A percentile compares a stretch with the other conserved stretches of the same genome.
phyloP scores from a whole-genome alignment of 2,329 filamentous ascomycete genomes.

The Elsinoe batatas region DNA sequence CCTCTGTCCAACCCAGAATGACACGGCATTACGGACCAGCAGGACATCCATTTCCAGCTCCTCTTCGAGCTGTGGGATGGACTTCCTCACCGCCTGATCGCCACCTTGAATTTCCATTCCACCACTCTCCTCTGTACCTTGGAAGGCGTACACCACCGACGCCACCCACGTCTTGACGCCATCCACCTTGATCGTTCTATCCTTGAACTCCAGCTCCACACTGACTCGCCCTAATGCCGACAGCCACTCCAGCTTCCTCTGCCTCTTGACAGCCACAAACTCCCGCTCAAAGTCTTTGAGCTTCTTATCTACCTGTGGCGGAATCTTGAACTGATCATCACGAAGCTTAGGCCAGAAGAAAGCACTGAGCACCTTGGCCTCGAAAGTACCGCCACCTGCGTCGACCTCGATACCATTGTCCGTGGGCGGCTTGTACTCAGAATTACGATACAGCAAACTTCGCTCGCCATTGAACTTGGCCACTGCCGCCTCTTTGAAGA shows the following conservation, averaged over 20 bases:
- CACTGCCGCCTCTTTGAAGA: conserved; percentile 12
- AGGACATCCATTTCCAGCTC: conserved; percentile 62
- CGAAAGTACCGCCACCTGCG: conserved; percentile 38
- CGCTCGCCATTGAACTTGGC: neutral
- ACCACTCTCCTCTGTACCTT: conserved; percentile 36
- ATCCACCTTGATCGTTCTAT: conserved; percentile 60
- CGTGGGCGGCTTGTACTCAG: neutral
- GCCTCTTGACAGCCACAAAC: conserved; percentile 71
- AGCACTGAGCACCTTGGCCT: conserved; percentile 79
- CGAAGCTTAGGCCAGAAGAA: conserved; percentile 87
- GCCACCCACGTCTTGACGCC: conserved; percentile 79
- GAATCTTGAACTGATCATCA: conserved; percentile 57
- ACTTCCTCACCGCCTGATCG: conserved; percentile 25
- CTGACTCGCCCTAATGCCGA: conserved; percentile 70
- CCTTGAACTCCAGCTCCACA: conserved; percentile 72
- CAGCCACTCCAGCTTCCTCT: conserved; percentile 81
- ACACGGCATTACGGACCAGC: conserved; percentile 57
- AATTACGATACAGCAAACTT: neutral
- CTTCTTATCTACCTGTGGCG: conserved; percentile 46
- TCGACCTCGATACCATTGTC: neutral
- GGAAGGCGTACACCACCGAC: conserved; percentile 76
- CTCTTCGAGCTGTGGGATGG: conserved; percentile 37
- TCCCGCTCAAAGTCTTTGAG: conserved; percentile 63
- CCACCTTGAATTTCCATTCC: conserved; percentile 24
- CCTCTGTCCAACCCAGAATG: conserved; percentile 60